These are phyloP conservation scores for Hanseniaspora clermontiae DNA, from an alignment of 805 yeast species.

Conservation along the genomic window DNA sequence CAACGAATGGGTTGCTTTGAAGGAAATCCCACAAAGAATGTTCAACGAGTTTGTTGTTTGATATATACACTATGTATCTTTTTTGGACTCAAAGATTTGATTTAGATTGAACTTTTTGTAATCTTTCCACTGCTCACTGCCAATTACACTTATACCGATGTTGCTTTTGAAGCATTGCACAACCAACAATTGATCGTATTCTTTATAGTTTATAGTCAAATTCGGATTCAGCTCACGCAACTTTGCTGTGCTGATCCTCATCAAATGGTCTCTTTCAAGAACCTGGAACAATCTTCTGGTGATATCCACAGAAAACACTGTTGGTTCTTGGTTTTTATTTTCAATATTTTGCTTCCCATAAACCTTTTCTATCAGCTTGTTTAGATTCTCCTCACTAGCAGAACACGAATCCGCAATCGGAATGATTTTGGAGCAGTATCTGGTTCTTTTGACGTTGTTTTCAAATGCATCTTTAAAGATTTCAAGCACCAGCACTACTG, in stretches of 20 bases:
- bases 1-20: conserved; percentile 6
- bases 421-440: conserved; percentile 64
- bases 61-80: not conserved
- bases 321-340: conserved; percentile 17
- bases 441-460: conserved; percentile 39
- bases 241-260: conserved; percentile 53
- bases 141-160: conserved; percentile 76
- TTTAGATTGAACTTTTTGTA: conserved; percentile 66
- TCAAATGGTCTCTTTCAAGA: conserved; percentile 59
- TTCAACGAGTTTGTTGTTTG: conserved; percentile 6
- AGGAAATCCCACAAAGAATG: conserved; percentile 8
- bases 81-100: conserved; percentile 49
- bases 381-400: conserved; percentile 57
- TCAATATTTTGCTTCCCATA: conserved; percentile 47
- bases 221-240: conserved; percentile 25
- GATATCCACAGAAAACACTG: conserved; percentile 68
- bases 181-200: conserved; percentile 63
- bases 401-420: conserved; percentile 69
- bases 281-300: conserved; percentile 66
- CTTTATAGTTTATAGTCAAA: conserved; percentile 27
- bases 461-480: conserved; percentile 49
- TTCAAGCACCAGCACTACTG: conserved; percentile 53
- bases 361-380: conserved; percentile 45
- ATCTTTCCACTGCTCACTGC: conserved; percentile 39
- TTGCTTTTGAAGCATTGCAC: conserved; percentile 83